Evolutionary conservation across 2,329 filamentous ascomycete species (phyloP), one percentile per base, ranked within the genome.

Genomic region (Botrytis elliptica): DNA sequence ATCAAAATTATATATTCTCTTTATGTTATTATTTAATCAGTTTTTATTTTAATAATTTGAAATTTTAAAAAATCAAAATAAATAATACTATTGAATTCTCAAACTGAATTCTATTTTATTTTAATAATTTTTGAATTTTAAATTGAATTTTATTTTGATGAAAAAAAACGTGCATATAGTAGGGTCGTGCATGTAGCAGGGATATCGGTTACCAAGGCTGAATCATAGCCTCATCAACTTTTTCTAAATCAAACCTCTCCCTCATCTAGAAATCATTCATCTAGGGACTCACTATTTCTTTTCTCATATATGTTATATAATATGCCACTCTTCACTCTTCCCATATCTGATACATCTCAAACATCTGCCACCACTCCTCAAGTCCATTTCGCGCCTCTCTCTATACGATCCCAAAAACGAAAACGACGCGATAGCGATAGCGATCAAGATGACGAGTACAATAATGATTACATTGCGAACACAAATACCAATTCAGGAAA

Each of bases 271-370:
- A 55, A 20, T 38, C 25, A 42, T 25, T 33, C 3, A 40, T 42
- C 36, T 42, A 40, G 25, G 7, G 25, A 40, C 38, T 33, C 16
- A 33, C 29, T 16, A 44, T 42, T n/a, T 33, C 36, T 22, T 33
- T 14, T 42, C 2, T 25, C 14, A 42, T 55, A 42, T 57, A 22
- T 22, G 0, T 3, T 18, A 57, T 29, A 57, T 57, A 75, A 66
- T 33, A 79, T 79, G 78, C 75, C 78, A 46, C 74, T 78, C 29
- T 79, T 79, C 44, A 74, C 77, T n/a, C 75, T 78, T 16, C 78
- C 78, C 16, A 73, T 79, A 44, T 72, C 74, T 18, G 64, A 67
- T 52, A 74, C 65, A 36, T 75, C 67, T n/a, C 72, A 73, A 63
- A 71, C 73, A 57, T 68, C 71, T 20, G 49, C 75, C 18, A 70